phyloP scores from a whole-genome alignment of 2,329 filamentous ascomycete species.

The Alternaria burnsii region DNA sequence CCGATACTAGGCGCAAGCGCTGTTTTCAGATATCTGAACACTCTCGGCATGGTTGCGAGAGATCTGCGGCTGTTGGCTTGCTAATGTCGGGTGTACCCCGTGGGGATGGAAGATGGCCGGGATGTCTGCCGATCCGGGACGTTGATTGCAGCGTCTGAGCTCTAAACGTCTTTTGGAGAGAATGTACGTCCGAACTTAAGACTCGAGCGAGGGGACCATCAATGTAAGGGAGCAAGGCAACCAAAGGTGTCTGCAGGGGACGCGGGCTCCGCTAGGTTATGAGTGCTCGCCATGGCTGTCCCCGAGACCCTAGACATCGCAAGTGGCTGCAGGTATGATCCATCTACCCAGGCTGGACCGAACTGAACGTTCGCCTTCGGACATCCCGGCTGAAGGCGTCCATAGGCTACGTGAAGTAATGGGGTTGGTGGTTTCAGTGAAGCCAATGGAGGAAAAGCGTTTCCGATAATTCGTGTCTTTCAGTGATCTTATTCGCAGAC shows the following conservation, averaged over 20 bases:
- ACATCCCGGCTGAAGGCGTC: constrained; percentile 20
- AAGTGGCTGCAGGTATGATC: constrained; percentile 24
- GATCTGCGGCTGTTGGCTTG: constrained; percentile 1
- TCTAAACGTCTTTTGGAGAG: background rate
- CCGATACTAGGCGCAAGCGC: constrained; percentile 40
- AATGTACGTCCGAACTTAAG: background rate
- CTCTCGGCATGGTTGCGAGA: constrained; percentile 29
- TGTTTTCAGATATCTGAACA: constrained; percentile 39
- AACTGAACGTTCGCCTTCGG: constrained; percentile 15
- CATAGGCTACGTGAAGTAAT: constrained; percentile 22
- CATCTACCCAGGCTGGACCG: constrained; percentile 18
- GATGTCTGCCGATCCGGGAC: constrained; percentile 4
- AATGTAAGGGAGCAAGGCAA: background rate
- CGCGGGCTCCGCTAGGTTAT: constrained; percentile 24
- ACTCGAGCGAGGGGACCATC: background rate
- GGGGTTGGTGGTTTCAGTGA: constrained; percentile 28
- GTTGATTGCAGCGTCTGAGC: constrained; percentile 1
- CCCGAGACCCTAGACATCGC: constrained; percentile 17
- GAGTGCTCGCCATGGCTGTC: constrained; percentile 16
- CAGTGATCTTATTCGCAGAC: constrained; percentile 28
- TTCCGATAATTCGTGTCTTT: constrained; percentile 12
- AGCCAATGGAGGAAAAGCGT: constrained; percentile 32
- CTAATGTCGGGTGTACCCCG: constrained; percentile 6
- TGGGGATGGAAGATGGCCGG: background rate
- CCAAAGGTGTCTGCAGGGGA: constrained; percentile 9